Base-by-base conservation (phyloP, 208 protist genomes). In the Leishmania mexicana region DNA sequence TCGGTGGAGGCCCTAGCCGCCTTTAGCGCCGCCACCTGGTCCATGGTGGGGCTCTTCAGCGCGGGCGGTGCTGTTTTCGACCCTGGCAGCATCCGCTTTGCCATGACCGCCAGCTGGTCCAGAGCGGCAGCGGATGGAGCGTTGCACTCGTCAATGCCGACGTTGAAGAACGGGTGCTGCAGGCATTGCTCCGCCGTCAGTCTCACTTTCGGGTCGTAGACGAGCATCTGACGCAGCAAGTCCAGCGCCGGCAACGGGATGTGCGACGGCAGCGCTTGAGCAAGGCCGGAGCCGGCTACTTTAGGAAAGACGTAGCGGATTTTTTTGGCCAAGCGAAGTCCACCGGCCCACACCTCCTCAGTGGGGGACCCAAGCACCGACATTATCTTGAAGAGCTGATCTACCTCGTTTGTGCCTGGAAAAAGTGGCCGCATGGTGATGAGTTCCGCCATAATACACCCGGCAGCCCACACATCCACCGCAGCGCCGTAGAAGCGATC, bases 361-460 rank as follows among this genome's bases (percentile, higher is more conserved):
- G 85, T 96, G 6, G 94, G 94, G 40, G 93, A 94, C 64, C 93
- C 93, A n/a, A 97, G 81, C 54, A 96, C 83, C 21, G 83, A 87
- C 90, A 94, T 93, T 51, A 95, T 96, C 65, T 94, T 94, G 67
- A 93, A 91, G 4, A 97, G 85, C 79, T 97, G 95, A 82, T 96
- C 91, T 38, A 96, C 90, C 83, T 97, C 92, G 85, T 95, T 95
- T 35, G 85, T 88, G 19, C 95, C 95, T 21, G 92, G 91, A 84
- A 99, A 99, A 7, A 99, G 92, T 8, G 99, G 99, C 67, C 96
- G 94, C 19, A 98, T 98, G 8, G 99, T 89, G 81, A 99, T 92
- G 38, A 99, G 87, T 87, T 99, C 99, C 8, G 95, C 98, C 76
- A 99, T 92, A 57, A 99, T 99, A 89, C 98, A 99, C 28, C 98